Evolutionary conservation across 805 yeast species (phyloP), one percentile per base, ranked within the genome.

Genomic region (Ogataea zsoltii): DNA sequence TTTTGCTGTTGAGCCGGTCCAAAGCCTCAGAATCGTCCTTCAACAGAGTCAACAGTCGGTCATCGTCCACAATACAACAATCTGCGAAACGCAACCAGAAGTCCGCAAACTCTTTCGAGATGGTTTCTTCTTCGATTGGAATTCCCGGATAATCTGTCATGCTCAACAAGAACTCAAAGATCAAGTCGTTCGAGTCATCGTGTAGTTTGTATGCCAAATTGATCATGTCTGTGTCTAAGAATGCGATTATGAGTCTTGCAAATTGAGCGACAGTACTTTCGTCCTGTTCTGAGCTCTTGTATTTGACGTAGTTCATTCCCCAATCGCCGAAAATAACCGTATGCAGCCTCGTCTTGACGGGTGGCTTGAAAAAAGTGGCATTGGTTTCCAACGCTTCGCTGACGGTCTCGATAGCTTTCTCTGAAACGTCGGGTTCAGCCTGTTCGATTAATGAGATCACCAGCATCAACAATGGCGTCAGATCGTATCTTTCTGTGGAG

Each of bases 51-150:
- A 55, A 33, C 4, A 74, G 37, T 3, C 62, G 40, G n/a, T 74
- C 78, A 28, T 65, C 66, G 49, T 80, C 83, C 53, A 73, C 80
- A 31, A 69, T 61, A 50, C 76, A 79, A 1, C 74, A 67, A 45
- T 83, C 89, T 6, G 82, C 76, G 26, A 85, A 64, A 43, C 81
- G 83, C 39, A 76, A 72, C 95, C 95, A 87, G 57, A 86, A 83
- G 28, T 79, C 77, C 7, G 83, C 69, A 57, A 85, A 72, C 45
- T 72, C 76, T 33, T 65, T 70, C 0, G 83, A 77, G 7, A 83
- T 68, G 13, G 64, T 61, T 60, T 86, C 95, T 31, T 85, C 85
- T 1, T 69, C 54, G 2, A 82, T 70, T 0, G 94, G 85, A 5
- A 62, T 49, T 2, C 83, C 79, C 1, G 83, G 81, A 41, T 75